Base-by-base conservation (phyloP, 2,329 filamentous ascomycete genomes). In the Paecilomyces formosus region DNA sequence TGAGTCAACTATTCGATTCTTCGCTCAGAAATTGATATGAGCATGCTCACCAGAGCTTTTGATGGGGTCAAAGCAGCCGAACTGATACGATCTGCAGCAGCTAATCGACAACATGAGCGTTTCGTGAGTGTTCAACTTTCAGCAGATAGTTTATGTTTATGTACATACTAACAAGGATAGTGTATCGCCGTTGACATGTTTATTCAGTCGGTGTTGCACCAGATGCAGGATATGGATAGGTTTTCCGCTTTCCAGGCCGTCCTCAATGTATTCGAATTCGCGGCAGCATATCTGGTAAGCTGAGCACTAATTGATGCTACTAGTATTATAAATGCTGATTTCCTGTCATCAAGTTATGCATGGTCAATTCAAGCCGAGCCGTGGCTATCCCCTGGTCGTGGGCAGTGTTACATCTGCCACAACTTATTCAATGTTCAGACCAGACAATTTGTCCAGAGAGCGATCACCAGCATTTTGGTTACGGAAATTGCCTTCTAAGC, bases 371-470 rank as follows among this genome's bases (percentile, higher is more conserved):
- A 18, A 56, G 45, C 3, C 59, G 24, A 28, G 61, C 59, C 3
- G 55, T 62, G 8, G 54, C 57, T 3, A 21, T 63, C 6, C 62
- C 62, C 3, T 61, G 55, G 54, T 61, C 62, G 7, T 63, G 62
- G 62, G 57, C 57, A 11, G 18, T 61, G 13, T 56, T 58, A 2
- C 52, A 63, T 49, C 55, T 63, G 15, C 56, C 58, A 26, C 54
- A 21, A 8, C 53, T 62, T 28, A 58, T 60, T 24, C 51, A 54
- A 18, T 49, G 54, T 8, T 55, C 61, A 11, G 12, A 2, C 11
- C 49, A n/a, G 18, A 9, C 24, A 22, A 52, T 52, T 52, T 12
- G 11, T 12, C 21, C 49, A 21, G 49, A 52, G 5, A 52, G 9
- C 11, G 49, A 52, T 24, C 21, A 52, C 12, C 49, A 52, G 13